Evolutionary conservation across 805 yeast genomes (phyloP).

Genomic region (Nakazawaea peltata): DNA sequence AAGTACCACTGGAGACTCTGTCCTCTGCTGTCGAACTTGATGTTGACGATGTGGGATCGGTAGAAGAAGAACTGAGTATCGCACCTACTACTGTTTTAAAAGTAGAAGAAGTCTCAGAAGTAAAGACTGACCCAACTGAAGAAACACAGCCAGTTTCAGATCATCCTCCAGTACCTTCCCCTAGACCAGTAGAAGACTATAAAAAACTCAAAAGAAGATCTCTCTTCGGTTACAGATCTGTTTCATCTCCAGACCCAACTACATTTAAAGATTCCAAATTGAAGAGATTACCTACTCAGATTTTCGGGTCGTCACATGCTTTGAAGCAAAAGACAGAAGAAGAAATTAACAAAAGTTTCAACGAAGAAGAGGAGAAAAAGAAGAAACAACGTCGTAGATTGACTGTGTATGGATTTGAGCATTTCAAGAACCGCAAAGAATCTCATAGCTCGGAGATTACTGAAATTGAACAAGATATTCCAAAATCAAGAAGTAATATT

Average conservation of each 20-base stretch:
- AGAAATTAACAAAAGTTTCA: not conserved
- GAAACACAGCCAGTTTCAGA: slow-evolving; percentile 2
- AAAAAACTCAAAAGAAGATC: slow-evolving; percentile 18
- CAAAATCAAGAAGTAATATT: no score
- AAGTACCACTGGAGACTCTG: no score
- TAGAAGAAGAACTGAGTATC: no score
- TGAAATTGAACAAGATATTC: not conserved
- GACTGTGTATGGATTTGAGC: slow-evolving; percentile 3
- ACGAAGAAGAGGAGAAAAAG: not conserved
- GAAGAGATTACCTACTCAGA: slow-evolving; percentile 3
- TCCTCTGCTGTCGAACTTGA: no score
- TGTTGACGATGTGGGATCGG: no score
- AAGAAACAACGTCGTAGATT: slow-evolving; percentile 1
- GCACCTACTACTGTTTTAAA: no score
- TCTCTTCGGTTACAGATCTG: slow-evolving; percentile 19
- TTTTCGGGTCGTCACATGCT: slow-evolving; percentile 4
- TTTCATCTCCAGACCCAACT: slow-evolving; percentile 12
- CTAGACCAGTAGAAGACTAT: slow-evolving; percentile 13
- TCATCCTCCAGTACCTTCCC: no score
- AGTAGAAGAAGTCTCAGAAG: no score
- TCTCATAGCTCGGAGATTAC: no score
- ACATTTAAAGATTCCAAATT: not conserved
- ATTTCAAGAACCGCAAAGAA: not conserved
- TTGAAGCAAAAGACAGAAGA: not conserved
- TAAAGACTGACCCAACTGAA: not conserved